Conservation (phyloP, 257 asterid genomes). For the Nicotiana obtusifolia region DNA sequence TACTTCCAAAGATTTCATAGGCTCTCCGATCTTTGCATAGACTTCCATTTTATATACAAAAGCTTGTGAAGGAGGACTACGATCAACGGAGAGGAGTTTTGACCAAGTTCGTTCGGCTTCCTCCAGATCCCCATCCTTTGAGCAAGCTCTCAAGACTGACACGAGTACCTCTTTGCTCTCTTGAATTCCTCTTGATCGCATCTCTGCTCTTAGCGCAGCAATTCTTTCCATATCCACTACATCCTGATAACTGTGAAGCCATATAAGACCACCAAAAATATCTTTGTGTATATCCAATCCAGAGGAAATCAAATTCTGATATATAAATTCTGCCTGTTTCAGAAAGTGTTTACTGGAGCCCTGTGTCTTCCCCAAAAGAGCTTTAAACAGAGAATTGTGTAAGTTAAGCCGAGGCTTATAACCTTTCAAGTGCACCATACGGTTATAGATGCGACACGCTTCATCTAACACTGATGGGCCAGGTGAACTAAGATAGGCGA, state of each 20-base stretch:
- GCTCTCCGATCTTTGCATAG: slow-evolving; percentile 55
- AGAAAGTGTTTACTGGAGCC: slow-evolving; percentile 49
- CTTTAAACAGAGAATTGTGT: slow-evolving; percentile 79
- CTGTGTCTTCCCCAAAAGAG: slow-evolving; percentile 57
- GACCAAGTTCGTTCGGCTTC: slow-evolving; percentile 74
- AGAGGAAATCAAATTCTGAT: slow-evolving; percentile 53
- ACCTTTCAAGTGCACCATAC: slow-evolving; percentile 87
- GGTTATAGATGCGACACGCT: slow-evolving; percentile 69
- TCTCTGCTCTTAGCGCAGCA: slow-evolving; percentile 46
- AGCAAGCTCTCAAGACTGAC: slow-evolving; percentile 74
- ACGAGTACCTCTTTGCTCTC: slow-evolving; percentile 60
- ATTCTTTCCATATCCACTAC: slow-evolving; percentile 68
- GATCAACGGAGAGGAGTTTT: slow-evolving; percentile 39
- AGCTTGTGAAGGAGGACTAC: slow-evolving; percentile 57
- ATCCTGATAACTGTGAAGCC: slow-evolving; percentile 92
- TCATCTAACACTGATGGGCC: slow-evolving; percentile 56
- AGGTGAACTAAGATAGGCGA: slow-evolving; percentile 82
- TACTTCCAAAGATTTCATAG: slow-evolving; percentile 52
- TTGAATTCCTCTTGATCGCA: slow-evolving; percentile 49
- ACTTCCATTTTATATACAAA: slow-evolving; percentile 70
- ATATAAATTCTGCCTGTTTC: slow-evolving; percentile 82
- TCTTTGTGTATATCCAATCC: slow-evolving; percentile 64
- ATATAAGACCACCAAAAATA: slow-evolving; percentile 74
- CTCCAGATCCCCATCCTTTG: slow-evolving; percentile 64
- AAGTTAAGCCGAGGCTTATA: slow-evolving; percentile 80